Evolutionary conservation across 1,139 yeast genomes (phyloP), one percentile per base, ranked within the genome.

Genomic region (Kodamaea sp.): DNA sequence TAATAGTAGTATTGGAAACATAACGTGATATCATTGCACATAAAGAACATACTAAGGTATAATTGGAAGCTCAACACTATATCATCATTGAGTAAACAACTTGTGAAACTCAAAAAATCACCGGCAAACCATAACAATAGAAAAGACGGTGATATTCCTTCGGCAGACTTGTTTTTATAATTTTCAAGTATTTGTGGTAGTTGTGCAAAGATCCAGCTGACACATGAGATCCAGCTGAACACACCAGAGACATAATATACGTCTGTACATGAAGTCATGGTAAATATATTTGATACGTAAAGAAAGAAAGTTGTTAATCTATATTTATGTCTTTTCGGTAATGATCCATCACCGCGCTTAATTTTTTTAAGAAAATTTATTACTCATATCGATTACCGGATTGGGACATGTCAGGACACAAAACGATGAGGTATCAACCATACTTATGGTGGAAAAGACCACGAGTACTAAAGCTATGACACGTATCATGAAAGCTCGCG

Each of bases 151-250:
- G 96, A 84, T 25, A 92, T 70, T 1, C 97, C 97, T 29, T 83
- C 95, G 1, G 94, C 95, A 1, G 95, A 83, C 54, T 86, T 82
- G 55, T 74, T 78, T 27, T 68, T 68, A 59, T 84, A 86, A 53
- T 90, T 90, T 53, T 82, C 79, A 43, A 80, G 62, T 12, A 88
- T 81, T 57, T 90, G 98, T 0, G 97, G 97, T 23, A 87, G 62
- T 57, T 87, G 94, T 1, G 97, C 96, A 51, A 89, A 81, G 32
- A 89, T 69, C 86, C 97, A 89, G 38, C 86, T 65, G 5, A 44
- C 39, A 30, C 68, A 49, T 5, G 75, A 70, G 7, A 67, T 25
- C 2, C 61, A 47, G 57, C 67, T 63, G 50, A 62, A 73, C 38
- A 53, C 36, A 31, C 52, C 48, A 6, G 76, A 67, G 10, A 58